Evolutionary conservation across 2,329 filamentous ascomycete species (phyloP).

Genomic region (Aspergillus clavatus): DNA sequence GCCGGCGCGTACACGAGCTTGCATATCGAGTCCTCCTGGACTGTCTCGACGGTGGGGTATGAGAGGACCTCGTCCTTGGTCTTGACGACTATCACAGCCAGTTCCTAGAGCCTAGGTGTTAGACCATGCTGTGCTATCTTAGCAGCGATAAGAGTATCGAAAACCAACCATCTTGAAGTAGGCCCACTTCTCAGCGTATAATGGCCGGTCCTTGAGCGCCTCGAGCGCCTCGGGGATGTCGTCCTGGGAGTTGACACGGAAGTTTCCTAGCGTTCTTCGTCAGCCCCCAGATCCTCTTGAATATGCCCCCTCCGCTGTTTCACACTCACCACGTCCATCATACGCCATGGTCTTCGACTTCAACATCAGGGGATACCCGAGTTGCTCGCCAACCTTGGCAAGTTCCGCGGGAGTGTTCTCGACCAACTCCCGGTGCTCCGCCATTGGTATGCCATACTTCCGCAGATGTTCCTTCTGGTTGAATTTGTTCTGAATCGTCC

Average conservation of each 20-base stretch:
- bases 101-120: conserved; percentile 50
- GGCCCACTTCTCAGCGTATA: conserved; percentile 89
- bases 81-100: conserved; percentile 92
- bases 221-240: conserved; percentile 64
- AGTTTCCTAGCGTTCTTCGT: conserved; percentile 51
- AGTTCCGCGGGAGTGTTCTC: conserved; percentile 58
- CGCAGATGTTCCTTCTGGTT: conserved; percentile 77
- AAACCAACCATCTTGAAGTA: conserved; percentile 61
- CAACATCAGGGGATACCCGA: conserved; percentile 85
- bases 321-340: conserved; percentile 68
- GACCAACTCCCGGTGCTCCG: conserved; percentile 63
- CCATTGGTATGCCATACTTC: conserved; percentile 64
- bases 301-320: neutral
- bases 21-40: conserved; percentile 94
- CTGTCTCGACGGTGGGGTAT: conserved; percentile 87
- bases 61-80: conserved; percentile 70
- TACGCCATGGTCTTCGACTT: conserved; percentile 89
- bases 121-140: conserved; percentile 1
- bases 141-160: neutral
- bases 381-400: conserved; percentile 55
- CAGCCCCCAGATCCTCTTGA: conserved; percentile 1
- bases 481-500: conserved; percentile 91
- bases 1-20: conserved; percentile 86
- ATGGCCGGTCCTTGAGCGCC: conserved; percentile 61
- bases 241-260: conserved; percentile 54